Evolutionary conservation across 2,329 filamentous ascomycete genomes (phyloP).

Genomic region (Mycogone perniciosa): DNA sequence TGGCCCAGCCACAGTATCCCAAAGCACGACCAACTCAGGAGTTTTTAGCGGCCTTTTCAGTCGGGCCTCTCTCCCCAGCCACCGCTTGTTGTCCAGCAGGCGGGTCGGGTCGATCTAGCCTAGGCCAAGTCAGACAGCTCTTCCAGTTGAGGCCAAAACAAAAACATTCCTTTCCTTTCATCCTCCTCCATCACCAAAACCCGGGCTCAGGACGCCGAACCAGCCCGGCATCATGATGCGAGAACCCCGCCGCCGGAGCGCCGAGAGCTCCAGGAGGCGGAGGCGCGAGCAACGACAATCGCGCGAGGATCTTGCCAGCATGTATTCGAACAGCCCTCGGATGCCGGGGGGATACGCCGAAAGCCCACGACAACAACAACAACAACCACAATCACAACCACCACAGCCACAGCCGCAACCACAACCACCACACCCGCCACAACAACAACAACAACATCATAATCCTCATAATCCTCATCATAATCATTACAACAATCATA

Average conservation of each 20-base stretch:
- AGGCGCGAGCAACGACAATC: conserved; percentile 28
- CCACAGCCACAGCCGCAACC: not conserved
- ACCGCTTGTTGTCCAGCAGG: conserved; percentile 8
- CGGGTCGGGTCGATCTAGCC: conserved; percentile 10
- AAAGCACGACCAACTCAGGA: not conserved
- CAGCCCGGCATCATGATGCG: conserved; percentile 43
- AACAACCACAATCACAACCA: conserved; percentile 9
- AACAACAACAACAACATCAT: conserved; percentile 13
- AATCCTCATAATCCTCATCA: not conserved
- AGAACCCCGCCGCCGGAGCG: conserved; percentile 50
- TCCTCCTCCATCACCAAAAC: not conserved
- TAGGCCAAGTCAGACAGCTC: conserved; percentile 10
- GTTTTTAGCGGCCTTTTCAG: not conserved
- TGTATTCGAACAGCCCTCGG: conserved; percentile 14
- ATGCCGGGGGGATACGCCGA: conserved; percentile 8
- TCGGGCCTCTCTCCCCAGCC: conserved; percentile 9
- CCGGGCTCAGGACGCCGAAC: conserved; percentile 15
- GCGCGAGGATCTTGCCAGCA: conserved; percentile 22
- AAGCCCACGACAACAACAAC: conserved; percentile 10
- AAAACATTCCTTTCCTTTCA: not conserved
- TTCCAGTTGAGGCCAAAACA: conserved; percentile 5
- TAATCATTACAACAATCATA: not conserved
- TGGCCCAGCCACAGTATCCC: conserved; percentile 4
- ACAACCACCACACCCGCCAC: conserved; percentile 12
- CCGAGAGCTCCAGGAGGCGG: conserved; percentile 49